phyloP scores from a whole-genome alignment of 176 grass and related monocot species.

The Rhynchospora breviuscula region DNA sequence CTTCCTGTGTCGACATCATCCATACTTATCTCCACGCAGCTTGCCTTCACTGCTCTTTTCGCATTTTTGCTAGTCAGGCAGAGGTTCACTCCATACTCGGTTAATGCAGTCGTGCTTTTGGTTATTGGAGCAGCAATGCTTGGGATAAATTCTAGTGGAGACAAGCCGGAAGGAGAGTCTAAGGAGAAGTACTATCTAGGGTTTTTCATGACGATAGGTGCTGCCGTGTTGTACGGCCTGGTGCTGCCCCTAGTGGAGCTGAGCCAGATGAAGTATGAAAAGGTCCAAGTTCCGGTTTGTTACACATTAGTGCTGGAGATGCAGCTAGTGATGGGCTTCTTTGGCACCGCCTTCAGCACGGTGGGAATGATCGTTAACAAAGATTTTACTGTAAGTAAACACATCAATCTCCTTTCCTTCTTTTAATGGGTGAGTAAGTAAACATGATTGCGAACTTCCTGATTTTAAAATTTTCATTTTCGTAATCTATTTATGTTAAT shows the following conservation, averaged over 20 bases:
- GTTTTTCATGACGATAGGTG: constrained; percentile 55
- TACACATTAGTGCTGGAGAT: constrained; percentile 83
- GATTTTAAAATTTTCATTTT: no score
- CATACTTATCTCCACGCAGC: constrained; percentile 70
- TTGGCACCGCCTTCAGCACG: constrained; percentile 45
- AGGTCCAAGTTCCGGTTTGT: constrained; percentile 23
- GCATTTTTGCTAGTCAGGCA: constrained; percentile 62
- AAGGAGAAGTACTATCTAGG: constrained; percentile 46
- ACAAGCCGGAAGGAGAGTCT: constrained; percentile 47
- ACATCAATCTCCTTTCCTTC: background rate
- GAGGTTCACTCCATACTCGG: constrained; percentile 57
- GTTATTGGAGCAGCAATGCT: constrained; percentile 50
- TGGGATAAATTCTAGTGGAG: constrained; percentile 44
- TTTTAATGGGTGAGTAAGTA: background rate
- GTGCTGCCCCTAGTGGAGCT: constrained; percentile 60
- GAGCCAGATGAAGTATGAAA: constrained; percentile 49
- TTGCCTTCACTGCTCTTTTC: constrained; percentile 73
- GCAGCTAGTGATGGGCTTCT: constrained; percentile 61
- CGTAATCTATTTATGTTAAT: no score
- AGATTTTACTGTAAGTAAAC: constrained; percentile 54
- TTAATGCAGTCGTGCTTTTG: constrained; percentile 74
- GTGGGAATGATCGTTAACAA: constrained; percentile 65
- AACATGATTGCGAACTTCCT: background rate
- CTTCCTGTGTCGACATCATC: constrained; percentile 79
- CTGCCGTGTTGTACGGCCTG: constrained; percentile 52